phyloP scores from a whole-genome alignment of 2,329 filamentous ascomycete genomes.

The Fusarium sp. region DNA sequence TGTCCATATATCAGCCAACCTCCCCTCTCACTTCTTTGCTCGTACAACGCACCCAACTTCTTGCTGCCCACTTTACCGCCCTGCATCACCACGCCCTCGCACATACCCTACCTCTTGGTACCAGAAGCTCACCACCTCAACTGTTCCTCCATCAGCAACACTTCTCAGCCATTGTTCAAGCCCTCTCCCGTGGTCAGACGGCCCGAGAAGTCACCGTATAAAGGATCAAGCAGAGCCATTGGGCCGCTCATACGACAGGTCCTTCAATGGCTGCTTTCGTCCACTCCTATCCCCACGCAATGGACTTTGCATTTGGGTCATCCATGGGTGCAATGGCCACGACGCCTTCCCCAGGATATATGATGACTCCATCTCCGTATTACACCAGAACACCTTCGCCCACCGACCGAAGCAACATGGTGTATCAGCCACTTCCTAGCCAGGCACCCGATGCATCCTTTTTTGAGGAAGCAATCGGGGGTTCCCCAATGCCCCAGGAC shows the following conservation, averaged over 20 bases:
- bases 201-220: not conserved
- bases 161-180: not conserved
- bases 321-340: constrained; percentile 23
- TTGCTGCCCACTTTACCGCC: not conserved
- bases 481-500: constrained; percentile 34
- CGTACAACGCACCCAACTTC: not conserved
- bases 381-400: constrained; percentile 38
- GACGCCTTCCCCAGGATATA: constrained; percentile 32
- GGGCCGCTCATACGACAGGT: not conserved
- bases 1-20: constrained; percentile 26
- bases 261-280: constrained; percentile 32
- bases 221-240: constrained; percentile 13
- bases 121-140: not conserved
- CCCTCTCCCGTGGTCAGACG: not conserved
- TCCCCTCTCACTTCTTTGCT: not conserved
- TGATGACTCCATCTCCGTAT: constrained; percentile 36
- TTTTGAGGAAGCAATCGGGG: constrained; percentile 41
- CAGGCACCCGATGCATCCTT: constrained; percentile 38
- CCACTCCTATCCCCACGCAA: constrained; percentile 31
- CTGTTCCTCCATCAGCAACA: not conserved
- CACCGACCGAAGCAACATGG: constrained; percentile 27
- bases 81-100: not conserved
- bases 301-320: constrained; percentile 29
- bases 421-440: constrained; percentile 28
- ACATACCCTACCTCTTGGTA: not conserved